These are phyloP conservation scores for Aspergillus asperescens DNA, from an alignment of 495 filamentous ascomycete species.

Conservation along the genomic window DNA sequence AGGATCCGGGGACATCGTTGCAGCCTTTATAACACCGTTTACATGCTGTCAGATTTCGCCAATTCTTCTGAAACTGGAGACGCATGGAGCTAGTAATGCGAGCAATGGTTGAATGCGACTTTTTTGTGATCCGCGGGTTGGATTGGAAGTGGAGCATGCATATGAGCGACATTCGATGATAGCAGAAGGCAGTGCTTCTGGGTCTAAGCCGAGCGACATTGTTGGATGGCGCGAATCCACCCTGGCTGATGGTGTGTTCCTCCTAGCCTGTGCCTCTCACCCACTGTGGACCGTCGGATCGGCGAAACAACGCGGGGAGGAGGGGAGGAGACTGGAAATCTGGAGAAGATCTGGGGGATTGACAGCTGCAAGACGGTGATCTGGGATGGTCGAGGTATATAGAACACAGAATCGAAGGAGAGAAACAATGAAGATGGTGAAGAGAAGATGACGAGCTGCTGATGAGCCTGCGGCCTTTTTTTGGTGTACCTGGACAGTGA, in stretches of 20 bases:
- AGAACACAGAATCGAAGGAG: background rate
- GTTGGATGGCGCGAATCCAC: constrained; percentile 11
- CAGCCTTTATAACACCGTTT: constrained; percentile 4
- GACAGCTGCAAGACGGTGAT: constrained; percentile 2
- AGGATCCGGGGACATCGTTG: background rate
- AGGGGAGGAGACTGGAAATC: constrained; percentile 13
- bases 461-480: too few species aligned
- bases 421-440: background rate
- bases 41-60: background rate
- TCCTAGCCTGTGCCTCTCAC: background rate
- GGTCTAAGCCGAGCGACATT: constrained; percentile 1
- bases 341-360: constrained; percentile 12
- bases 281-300: constrained; percentile 19
- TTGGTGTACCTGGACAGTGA: too few species aligned
- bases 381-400: background rate
- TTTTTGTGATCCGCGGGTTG: background rate
- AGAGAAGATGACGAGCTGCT: background rate
- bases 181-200: background rate
- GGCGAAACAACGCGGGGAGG: constrained; percentile 15
- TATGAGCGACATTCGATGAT: constrained; percentile 1
- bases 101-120: background rate
- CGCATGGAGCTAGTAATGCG: background rate
- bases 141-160: constrained; percentile 6
- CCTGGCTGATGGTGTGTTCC: constrained; percentile 6
- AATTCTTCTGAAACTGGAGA: background rate